Evolutionary conservation across 2,329 filamentous ascomycete genomes (phyloP).

Genomic region (Phaeosphaeriaceae sp.): DNA sequence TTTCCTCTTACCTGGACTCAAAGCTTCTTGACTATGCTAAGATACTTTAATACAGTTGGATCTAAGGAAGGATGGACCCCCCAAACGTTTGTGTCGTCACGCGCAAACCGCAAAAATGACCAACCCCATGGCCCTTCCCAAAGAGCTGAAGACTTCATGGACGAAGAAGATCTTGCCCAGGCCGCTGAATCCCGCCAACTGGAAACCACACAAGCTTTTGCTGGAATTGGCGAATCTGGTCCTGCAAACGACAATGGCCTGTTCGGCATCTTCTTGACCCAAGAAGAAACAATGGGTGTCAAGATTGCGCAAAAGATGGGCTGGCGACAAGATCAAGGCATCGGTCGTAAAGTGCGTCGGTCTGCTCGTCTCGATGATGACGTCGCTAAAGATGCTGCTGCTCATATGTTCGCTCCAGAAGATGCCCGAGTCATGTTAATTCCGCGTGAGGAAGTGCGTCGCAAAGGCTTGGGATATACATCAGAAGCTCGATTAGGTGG

Average conservation of each 20-base stretch:
- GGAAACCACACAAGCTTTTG: slow-evolving; percentile 75
- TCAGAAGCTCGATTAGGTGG: slow-evolving; percentile 62
- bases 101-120: slow-evolving; percentile 76
- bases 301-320: slow-evolving; percentile 91
- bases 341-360: slow-evolving; percentile 84
- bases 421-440: slow-evolving; percentile 74
- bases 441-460: slow-evolving; percentile 67
- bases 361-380: slow-evolving; percentile 70
- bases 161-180: slow-evolving; percentile 92
- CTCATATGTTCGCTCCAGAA: slow-evolving; percentile 83
- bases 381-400: slow-evolving; percentile 47
- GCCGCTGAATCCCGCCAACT: slow-evolving; percentile 78
- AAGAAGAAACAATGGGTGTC: slow-evolving; percentile 84
- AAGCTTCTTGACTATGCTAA: slow-evolving; percentile 54
- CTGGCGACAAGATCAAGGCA: slow-evolving; percentile 91
- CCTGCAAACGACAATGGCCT: slow-evolving; percentile 61
- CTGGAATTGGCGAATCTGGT: slow-evolving; percentile 73
- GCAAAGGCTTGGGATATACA: slow-evolving; percentile 71
- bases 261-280: slow-evolving; percentile 73
- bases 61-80: slow-evolving; percentile 99
- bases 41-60: slow-evolving; percentile 97
- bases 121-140: slow-evolving; percentile 61
- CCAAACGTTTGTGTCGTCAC: slow-evolving; percentile 88
- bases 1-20: slow-evolving; percentile 16
- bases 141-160: slow-evolving; percentile 92